Conservation (phyloP, 2,329 filamentous ascomycete species). For the Hypoxylon sp. region DNA sequence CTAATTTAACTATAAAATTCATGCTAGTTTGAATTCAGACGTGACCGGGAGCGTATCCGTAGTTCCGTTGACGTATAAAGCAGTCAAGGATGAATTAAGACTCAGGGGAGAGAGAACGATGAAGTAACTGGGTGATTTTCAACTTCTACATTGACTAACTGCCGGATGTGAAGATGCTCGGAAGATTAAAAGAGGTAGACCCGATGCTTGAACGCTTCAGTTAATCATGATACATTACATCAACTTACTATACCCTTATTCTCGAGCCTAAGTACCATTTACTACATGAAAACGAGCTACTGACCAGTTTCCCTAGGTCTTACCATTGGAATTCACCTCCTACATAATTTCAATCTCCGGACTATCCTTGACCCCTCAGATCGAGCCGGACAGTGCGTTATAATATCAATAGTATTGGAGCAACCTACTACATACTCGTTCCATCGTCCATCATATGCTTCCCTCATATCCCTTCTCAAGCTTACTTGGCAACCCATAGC, state of each 20-base stretch:
- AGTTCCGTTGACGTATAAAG: neutral
- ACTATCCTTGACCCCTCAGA: neutral
- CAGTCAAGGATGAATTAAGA: neutral
- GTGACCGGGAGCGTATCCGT: neutral
- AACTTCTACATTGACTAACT: no score
- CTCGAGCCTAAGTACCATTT: neutral
- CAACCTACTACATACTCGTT: neutral
- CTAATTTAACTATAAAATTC: neutral
- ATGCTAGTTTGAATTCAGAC: neutral
- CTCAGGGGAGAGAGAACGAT: neutral
- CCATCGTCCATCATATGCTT: neutral
- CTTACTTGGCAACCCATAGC: neutral
- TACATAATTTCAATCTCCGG: neutral
- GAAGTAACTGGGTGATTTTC: no score
- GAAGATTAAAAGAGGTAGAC: no score
- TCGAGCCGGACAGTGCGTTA: neutral
- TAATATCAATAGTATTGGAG: neutral
- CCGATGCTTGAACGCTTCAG: no score
- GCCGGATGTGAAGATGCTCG: no score
- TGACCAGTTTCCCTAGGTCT: neutral
- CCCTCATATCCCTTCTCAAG: neutral
- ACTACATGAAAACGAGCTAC: neutral
- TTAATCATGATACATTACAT: no score
- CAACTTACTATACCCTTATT: no score
- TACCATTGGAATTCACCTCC: no score